Conservation (phyloP, 1,284 basidiomycete genomes). For the Porodaedalea pini region DNA sequence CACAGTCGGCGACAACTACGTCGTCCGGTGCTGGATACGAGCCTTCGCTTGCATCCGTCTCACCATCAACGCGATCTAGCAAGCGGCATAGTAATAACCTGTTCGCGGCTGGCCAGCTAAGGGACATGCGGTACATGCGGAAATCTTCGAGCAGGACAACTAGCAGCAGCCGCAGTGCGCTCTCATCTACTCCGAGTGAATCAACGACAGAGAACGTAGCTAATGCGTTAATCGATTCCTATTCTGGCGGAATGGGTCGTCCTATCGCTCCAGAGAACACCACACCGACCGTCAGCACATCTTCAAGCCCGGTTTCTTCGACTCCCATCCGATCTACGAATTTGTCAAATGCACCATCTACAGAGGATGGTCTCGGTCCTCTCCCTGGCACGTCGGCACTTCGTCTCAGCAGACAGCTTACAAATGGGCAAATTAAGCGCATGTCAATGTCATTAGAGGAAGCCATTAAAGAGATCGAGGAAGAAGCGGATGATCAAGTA, state of each 20-base stretch:
- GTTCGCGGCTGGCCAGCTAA: conserved; percentile 71
- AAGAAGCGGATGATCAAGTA: conserved; percentile 63
- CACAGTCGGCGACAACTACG: conserved; percentile 14
- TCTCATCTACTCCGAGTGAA: conserved; percentile 51
- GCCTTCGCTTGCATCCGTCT: conserved; percentile 4
- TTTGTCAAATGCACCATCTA: conserved; percentile 29
- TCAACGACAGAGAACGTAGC: conserved; percentile 40
- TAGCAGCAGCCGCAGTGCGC: conserved; percentile 43
- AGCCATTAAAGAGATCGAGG: conserved; percentile 64
- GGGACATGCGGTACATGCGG: conserved; percentile 68
- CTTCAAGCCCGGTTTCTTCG: conserved; percentile 45
- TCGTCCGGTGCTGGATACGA: conserved; percentile 14
- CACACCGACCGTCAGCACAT: conserved; percentile 36
- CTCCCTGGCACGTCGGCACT: conserved; percentile 30
- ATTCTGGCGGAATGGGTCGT: conserved; percentile 40
- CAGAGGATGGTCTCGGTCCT: conserved; percentile 22
- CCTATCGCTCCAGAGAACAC: conserved; percentile 52
- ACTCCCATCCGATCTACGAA: conserved; percentile 39
- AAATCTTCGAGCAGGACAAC: conserved; percentile 42
- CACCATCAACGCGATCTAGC: conserved; percentile 34
- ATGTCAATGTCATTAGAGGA: conserved; percentile 70
- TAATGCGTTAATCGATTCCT: conserved; percentile 43
- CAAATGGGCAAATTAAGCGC: conserved; percentile 51
- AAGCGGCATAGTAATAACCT: conserved; percentile 81
- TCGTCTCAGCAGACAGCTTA: conserved; percentile 47